phyloP scores from a whole-genome alignment of 2,329 filamentous ascomycete species.

The Aspergillus fischeri region DNA sequence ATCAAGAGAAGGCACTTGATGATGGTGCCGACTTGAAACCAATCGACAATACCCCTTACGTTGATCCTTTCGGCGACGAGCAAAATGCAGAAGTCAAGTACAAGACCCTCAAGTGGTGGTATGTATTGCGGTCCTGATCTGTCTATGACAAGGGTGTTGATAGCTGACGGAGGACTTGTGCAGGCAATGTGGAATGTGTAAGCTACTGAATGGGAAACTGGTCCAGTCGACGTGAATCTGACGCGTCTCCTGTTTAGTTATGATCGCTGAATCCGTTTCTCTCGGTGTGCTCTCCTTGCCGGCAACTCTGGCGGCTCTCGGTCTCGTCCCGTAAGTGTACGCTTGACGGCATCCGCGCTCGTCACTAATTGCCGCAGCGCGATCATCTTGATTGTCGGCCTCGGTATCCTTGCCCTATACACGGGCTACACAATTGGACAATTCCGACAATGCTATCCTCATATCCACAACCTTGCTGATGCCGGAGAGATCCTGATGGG shows the following conservation, averaged over 20 bases:
- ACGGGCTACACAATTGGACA: slow-evolving; percentile 57
- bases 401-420: slow-evolving; percentile 56
- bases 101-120: slow-evolving; percentile 44
- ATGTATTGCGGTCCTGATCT: background rate
- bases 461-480: slow-evolving; percentile 65
- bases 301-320: slow-evolving; percentile 47
- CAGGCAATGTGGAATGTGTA: slow-evolving; percentile 38
- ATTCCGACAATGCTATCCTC: slow-evolving; percentile 53
- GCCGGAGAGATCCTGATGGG: slow-evolving; percentile 62
- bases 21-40: slow-evolving; percentile 12
- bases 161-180: slow-evolving; percentile 20
- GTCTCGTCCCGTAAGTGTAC: slow-evolving; percentile 45
- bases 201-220: background rate
- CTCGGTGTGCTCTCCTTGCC: slow-evolving; percentile 55
- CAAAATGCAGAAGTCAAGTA: slow-evolving; percentile 42
- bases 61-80: slow-evolving; percentile 32
- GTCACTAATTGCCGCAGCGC: slow-evolving; percentile 32
- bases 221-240: background rate
- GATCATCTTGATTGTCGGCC: slow-evolving; percentile 49
- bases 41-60: slow-evolving; percentile 3
- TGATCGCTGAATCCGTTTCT: slow-evolving; percentile 55
- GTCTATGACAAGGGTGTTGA: slow-evolving; percentile 23
- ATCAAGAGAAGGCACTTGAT: slow-evolving; percentile 2
- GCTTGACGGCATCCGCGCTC: background rate
- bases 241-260: slow-evolving; percentile 30